phyloP scores from a whole-genome alignment of 352 stramenopile genomes.

The Pythium oligandrum region DNA sequence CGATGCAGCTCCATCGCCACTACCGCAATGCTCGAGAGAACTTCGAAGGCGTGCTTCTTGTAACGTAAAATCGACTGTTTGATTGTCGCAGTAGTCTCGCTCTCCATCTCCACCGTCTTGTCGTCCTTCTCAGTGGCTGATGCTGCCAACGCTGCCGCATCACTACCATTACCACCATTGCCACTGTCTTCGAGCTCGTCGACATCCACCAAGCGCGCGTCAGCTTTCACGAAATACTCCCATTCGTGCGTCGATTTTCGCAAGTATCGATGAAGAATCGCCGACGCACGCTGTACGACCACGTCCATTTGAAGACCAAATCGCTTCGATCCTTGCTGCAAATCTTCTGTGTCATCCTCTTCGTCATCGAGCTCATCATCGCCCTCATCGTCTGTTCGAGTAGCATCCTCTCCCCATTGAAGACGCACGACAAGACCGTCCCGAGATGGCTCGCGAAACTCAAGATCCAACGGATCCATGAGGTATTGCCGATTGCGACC shows the following conservation, averaged over 20 bases:
- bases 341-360: background rate
- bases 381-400: slow-evolving; percentile 2
- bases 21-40: slow-evolving; percentile 51
- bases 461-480: slow-evolving; percentile 74
- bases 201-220: slow-evolving; percentile 50
- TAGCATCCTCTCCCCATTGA: slow-evolving; percentile 32
- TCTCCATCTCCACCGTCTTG: slow-evolving; percentile 74
- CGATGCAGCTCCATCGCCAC: slow-evolving; percentile 48
- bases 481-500: slow-evolving; percentile 89
- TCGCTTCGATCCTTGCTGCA: background rate
- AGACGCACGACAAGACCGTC: slow-evolving; percentile 44
- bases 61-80: slow-evolving; percentile 61
- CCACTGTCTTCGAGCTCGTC: slow-evolving; percentile 69
- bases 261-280: slow-evolving; percentile 59
- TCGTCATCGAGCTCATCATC: slow-evolving; percentile 7
- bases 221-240: slow-evolving; percentile 48
- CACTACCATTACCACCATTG: background rate
- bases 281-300: slow-evolving; percentile 34
- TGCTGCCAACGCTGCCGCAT: background rate
- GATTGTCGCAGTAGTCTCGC: slow-evolving; percentile 59
- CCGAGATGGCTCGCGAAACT: slow-evolving; percentile 42
- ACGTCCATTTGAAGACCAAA: slow-evolving; percentile 53
- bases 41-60: slow-evolving; percentile 70
- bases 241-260: slow-evolving; percentile 43
- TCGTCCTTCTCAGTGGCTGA: slow-evolving; percentile 69